Evolutionary conservation across 2,329 filamentous ascomycete species (phyloP).

Genomic region (Fusarium sulawesiense): DNA sequence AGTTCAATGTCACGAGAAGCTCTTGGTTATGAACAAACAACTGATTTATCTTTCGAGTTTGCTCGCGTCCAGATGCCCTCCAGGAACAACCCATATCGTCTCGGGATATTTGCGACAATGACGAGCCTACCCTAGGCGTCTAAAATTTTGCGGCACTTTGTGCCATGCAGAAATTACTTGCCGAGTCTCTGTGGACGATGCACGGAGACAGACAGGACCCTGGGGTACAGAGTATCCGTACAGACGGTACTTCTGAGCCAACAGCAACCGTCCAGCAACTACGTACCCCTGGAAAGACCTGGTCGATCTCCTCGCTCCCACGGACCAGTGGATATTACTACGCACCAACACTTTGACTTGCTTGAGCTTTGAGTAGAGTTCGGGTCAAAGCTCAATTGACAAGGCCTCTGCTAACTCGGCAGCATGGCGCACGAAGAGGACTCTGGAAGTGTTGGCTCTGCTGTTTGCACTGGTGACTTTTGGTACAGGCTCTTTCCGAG

Average conservation of each 20-base stretch:
- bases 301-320: constrained; percentile 36
- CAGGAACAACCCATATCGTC: constrained; percentile 17
- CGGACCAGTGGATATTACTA: constrained; percentile 1
- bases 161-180: neutral
- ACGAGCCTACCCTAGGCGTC: constrained; percentile 5
- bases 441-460: neutral
- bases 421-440: neutral
- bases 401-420: neutral
- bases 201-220: constrained; percentile 6
- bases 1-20: neutral
- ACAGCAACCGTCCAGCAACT: constrained; percentile 14
- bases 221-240: constrained; percentile 11
- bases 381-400: neutral
- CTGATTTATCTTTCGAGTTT: constrained; percentile 3
- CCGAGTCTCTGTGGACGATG: neutral
- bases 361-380: neutral
- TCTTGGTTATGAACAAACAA: constrained; percentile 12
- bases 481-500: neutral
- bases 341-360: neutral
- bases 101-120: neutral
- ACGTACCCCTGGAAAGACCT: constrained; percentile 27
- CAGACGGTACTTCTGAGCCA: constrained; percentile 1
- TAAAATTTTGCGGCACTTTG: neutral
- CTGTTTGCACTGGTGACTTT: neutral
- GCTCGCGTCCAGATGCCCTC: constrained; percentile 8